Evolutionary conservation across 2,329 filamentous ascomycete species (phyloP), one percentile per base, ranked within the genome.

Genomic region (Talaromyces sp.): DNA sequence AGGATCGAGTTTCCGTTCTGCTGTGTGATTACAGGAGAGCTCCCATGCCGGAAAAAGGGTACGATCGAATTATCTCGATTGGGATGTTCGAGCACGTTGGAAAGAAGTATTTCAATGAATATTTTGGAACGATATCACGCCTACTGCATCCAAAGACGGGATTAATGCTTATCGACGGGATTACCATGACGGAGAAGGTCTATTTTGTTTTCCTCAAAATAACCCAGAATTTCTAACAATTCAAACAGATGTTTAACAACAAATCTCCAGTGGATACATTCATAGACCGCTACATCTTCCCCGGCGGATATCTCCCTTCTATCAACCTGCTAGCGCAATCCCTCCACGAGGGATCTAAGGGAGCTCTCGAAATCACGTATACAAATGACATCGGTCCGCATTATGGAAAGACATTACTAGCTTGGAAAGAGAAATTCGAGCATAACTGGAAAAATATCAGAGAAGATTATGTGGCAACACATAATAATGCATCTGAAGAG

Each of bases 81-180:
- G 89, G 92, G 70, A 92, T 92, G 89, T 78, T 91, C 27, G 89
- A 92, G 76, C 87, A 87, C 1, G 89, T 91, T 0, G 89, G 89
- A 3, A 78, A 82, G 57, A 86, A 89, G 69, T 91, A 85, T 66
- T 73, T 92, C 34, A 79, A 81, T 23, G 87, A 83, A 1, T 92
- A 91, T 70, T 92, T 92, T 70, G 75, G 78, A 18, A 85, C 83
- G 65, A 80, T 92, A 57, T 78, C 90, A 67, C 78, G 79, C 61
- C 72, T 90, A 34, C 73, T 92, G 51, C 90, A 91, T 73, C 81
- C 80, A 55, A 81, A 30, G 18, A 88, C 16, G 86, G 85, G 2
- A 86, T 88, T 0, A 83, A 90, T 51, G 87, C 84, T 89, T 55
- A 90, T 92, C 73, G 89, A 91, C 72, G 90, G 88, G 73, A 91